A percentile compares a stretch with the other conserved stretches of the same genome.
These are phyloP conservation scores for Tulasnella sp. DNA, from an alignment of 768 basidiomycete species.

Conservation along the genomic window DNA sequence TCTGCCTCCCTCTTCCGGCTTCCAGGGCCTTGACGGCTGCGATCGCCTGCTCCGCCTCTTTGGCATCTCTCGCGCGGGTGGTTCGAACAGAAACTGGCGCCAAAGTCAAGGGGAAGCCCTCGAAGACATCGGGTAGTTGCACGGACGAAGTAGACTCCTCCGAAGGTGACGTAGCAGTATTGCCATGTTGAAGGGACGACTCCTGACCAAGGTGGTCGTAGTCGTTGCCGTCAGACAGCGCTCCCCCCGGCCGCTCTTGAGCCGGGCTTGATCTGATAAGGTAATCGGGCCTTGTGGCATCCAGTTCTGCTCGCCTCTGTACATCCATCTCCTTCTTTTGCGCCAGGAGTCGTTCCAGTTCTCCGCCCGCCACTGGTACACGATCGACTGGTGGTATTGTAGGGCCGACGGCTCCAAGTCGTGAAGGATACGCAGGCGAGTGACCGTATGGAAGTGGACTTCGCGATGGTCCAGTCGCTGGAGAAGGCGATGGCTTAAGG, in stretches of 20 bases:
- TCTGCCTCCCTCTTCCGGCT: neutral
- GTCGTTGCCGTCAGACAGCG: no score
- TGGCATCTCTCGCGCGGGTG: slow-evolving; percentile 2
- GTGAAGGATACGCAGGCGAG: neutral
- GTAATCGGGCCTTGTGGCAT: neutral
- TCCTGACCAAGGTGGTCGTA: no score
- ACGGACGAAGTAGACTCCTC: neutral
- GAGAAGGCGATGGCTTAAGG: neutral
- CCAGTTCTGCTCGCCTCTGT: neutral
- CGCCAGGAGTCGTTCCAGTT: neutral
- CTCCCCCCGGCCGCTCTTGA: neutral
- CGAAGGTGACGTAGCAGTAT: neutral
- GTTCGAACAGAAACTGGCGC: neutral
- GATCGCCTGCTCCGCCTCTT: slow-evolving; percentile 8
- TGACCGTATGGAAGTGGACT: neutral
- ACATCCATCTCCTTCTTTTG: neutral
- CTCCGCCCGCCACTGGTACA: neutral
- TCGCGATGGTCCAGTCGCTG: neutral
- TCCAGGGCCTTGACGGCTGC: slow-evolving; percentile 8
- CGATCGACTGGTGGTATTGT: neutral
- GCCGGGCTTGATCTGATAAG: neutral
- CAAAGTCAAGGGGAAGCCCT: neutral
- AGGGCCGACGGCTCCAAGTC: neutral
- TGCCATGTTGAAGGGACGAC: no score
- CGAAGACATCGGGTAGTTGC: neutral